Evolutionary conservation across 2,329 filamentous ascomycete genomes (phyloP), one percentile per base, ranked within the genome.

Genomic region (Colletotrichum zoysiae): DNA sequence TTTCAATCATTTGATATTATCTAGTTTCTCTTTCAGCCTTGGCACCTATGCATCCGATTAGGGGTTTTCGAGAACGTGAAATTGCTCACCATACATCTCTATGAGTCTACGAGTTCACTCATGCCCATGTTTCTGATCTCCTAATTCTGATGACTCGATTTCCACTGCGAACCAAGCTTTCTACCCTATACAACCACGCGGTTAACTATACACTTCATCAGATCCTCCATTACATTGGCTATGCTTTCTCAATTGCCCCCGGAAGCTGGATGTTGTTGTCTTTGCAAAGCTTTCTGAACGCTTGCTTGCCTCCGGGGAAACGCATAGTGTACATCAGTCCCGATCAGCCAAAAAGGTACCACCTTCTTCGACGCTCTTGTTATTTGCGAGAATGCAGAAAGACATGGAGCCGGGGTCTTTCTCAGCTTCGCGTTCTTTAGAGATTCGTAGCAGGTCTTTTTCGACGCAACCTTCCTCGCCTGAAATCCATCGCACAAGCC

Each of bases 311-410:
- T 35, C n/a, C 14, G n/a, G 1, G 3, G 61, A 44, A 16, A 51
- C 35, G 42, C 53, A 40, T 16, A 20, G 8, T 12, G 51, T 44
- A 40, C 14, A 33, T 44, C 3, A 61, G 20, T 57, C 60, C 6
- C 51, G 26, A 0, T 50, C 23, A 5, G 2, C 66, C 5, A 65
- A 11, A 16, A 58, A 65, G 0, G 60, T 65, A 26, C 44, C 12
- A 0, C 53, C 53, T 9, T 69, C 53, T 3, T 65, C 60, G 2
- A 69, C 60, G 26, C 60, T 65, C 42, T 42, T 48, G n/a, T 44
- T 60, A 12, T 58, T 53, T 2, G 60, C 60, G 6, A 42, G 65
- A 6, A 50, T 53, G 11, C 11, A 20, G 12, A 33, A 65, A 6
- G 33, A 11, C 0, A 23, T 11, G 5, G 9, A 26, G 8, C 64